Evolutionary conservation across 2,329 filamentous ascomycete genomes (phyloP), one percentile per base, ranked within the genome.

Genomic region (Phyllosticta citribraziliensis): DNA sequence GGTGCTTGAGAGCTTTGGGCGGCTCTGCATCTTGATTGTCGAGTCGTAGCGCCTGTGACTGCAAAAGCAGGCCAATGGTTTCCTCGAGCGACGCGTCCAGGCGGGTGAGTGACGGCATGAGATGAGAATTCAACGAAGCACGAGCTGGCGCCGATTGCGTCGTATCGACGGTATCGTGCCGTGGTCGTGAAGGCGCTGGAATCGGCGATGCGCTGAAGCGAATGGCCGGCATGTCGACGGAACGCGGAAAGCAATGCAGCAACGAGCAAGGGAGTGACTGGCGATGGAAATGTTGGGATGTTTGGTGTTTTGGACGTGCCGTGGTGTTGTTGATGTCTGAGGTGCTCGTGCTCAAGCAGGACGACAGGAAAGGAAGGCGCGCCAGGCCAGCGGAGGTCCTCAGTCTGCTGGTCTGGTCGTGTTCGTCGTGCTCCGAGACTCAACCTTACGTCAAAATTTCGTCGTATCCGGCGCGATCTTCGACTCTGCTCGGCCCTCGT

Each of bases 161-260:
- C 14, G 52, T 12, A n/a, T 25, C 33, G 58, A 35, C 30, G 52
- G 20, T n/a, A 52, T 25, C 52, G 50, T 35, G 52, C 40, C 35
- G 52, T 2, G 24, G 35, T 3, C n/a, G 52, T 12, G 52, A 22
- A 8, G 33, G n/a, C 9, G 50, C 25, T 25, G 57, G 58, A 9
- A 30, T 33, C 33, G 58, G 58, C 9, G 58, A 60, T 14, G 19
- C 33, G 58, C 58, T 60, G 58, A 60, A 55, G n/a, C 58, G 58
- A 25, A 60, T 47, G 22, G 58, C 52, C 6, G 58, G 58, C 58
- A 60, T 60, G 33, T 10, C 8, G 51, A n/a, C n/a, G 51, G 14
- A 8, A 12, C 30, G 30, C 30, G 12, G 30, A 5, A 33, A 33
- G 12, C 30, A 33, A 33, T 33, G 12, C 30, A 9, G 30, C 8